Evolutionary conservation across 208 protist species (phyloP), one percentile per base, ranked within the genome.

Genomic region (Endotrypanum monterogeii): DNA sequence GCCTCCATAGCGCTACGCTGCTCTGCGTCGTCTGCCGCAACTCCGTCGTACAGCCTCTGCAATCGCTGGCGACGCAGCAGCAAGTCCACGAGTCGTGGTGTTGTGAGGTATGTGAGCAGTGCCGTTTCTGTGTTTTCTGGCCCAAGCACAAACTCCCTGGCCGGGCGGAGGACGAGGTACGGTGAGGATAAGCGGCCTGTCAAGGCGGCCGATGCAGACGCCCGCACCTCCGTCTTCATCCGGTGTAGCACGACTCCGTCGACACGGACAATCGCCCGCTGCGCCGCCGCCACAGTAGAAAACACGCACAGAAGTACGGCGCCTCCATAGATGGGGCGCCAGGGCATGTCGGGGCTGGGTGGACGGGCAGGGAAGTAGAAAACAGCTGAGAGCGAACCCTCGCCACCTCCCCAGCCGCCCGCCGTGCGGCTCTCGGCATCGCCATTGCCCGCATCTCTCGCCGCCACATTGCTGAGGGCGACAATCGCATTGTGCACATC

Each of bases 401-500:
- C 76, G 18, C 68, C 50, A 37, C 51, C 30, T 28, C 30, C n/a
- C 51, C 8, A 11, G 23, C 51, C 35, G 9, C 52, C 16, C 5
- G 25, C 14, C 2, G 30, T 35, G 28, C 7, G 12, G 23, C 68
- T 50, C 28, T 50, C 2, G 12, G 30, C 37, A 23, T 74, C 74
- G 7, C 4, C 44, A 3, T 61, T 61, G 0, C 25, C 51, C 8
- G 44, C 18, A n/a, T n/a, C 25, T 32, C 35, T 32, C 0, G 35
- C 55, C 9, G 63, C 70, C 14, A 55, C 70, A 1, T 28, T 65
- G 16, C 52, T 46, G 32, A 80, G 30, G 12, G 14, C 18, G 32
- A 50, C 69, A 63, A 80, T 80, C 56, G 76, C 76, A 51, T 75
- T 70, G 50, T 72, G 76, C 56, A 80, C 71, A 54, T 80, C 70